Conservation (phyloP, 164 flowering plant genomes). For the Chimonanthus salicifolius region DNA sequence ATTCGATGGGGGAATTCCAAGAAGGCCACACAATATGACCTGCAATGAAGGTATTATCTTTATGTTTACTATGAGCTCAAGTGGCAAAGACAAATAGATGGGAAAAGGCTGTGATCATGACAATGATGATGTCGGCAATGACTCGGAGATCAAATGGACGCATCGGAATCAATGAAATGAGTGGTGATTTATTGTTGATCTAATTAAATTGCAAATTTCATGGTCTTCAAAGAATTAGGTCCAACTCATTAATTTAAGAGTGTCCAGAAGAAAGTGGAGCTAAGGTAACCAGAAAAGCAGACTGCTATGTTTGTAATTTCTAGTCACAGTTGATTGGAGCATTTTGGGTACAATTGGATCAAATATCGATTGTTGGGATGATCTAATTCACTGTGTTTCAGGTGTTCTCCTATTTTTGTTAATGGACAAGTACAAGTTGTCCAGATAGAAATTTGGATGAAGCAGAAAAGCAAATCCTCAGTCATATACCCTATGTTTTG, state of each 20-base stretch:
- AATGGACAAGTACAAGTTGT: background rate
- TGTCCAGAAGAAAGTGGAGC: no score
- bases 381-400: background rate
- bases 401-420: background rate
- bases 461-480: background rate
- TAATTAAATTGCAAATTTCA: background rate
- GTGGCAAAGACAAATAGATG: no score
- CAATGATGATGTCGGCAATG: no score
- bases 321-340: no score
- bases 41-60: constrained; percentile 9
- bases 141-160: no score
- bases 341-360: no score
- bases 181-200: background rate
- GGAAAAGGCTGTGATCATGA: no score
- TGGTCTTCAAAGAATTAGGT: background rate
- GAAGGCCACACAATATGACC: constrained; percentile 89
- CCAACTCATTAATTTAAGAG: background rate
- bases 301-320: no score
- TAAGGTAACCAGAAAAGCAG: no score
- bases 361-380: no score
- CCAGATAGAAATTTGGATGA: background rate
- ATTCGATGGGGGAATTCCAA: constrained; percentile 96
- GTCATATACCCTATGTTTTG: no score
- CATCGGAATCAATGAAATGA: background rate
- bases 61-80: no score